Percentiles rank a stretch among this genome's conserved stretches.
Evolutionary conservation across 176 grass and related monocot genomes (phyloP).

Genomic region (Neostapfia colusana): DNA sequence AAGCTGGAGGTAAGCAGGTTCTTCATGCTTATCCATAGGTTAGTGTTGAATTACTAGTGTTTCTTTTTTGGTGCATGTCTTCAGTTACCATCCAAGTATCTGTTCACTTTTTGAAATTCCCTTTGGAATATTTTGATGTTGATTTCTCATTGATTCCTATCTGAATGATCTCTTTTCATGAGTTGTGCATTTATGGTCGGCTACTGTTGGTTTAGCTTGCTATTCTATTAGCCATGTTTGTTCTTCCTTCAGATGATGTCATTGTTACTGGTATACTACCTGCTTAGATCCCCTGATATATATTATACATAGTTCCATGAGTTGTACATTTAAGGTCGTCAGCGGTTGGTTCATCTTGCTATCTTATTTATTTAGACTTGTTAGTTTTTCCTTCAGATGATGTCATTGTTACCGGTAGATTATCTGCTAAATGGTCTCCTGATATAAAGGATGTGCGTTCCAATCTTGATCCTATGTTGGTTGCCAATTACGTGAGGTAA

Average conservation of each 20-base stretch:
- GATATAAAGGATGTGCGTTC: constrained; percentile 90
- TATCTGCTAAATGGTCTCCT: constrained; percentile 93
- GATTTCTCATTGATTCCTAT: constrained; percentile 4
- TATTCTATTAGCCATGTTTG: constrained; percentile 9
- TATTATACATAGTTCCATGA: neutral
- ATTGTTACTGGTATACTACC: constrained; percentile 73
- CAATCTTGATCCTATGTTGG: constrained; percentile 79
- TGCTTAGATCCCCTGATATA: constrained; percentile 84
- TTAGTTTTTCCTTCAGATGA: constrained; percentile 69
- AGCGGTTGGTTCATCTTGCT: constrained; percentile 1
- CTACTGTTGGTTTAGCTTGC: neutral
- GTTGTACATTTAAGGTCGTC: neutral
- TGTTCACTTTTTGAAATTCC: neutral
- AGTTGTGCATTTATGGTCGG: neutral
- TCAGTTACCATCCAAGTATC: neutral
- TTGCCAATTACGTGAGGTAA: constrained; percentile 93
- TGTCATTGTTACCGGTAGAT: constrained; percentile 74
- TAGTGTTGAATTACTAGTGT: neutral
- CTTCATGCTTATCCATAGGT: neutral
- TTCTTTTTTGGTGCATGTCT: neutral
- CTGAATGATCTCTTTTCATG: constrained; percentile 1
- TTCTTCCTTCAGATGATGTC: constrained; percentile 69
- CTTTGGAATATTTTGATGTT: neutral
- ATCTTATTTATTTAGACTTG: neutral
- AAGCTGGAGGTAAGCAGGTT: constrained; percentile 70